phyloP scores from a whole-genome alignment of 1,284 basidiomycete genomes.

The Leccinum pallidistipes region DNA sequence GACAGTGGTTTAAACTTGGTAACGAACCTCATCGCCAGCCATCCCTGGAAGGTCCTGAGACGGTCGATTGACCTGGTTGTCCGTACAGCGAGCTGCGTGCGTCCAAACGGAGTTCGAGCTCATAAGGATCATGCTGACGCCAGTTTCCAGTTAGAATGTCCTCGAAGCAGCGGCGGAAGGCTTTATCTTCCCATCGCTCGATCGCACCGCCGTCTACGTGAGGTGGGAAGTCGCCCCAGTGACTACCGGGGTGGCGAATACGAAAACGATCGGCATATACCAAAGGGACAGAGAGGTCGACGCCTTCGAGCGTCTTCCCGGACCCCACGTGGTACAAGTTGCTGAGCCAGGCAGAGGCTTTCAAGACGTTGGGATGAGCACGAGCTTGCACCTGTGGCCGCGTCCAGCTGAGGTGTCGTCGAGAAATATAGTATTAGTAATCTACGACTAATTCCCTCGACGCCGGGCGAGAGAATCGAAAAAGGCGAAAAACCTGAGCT shows the following conservation, averaged over 20 bases:
- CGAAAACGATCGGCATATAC: constrained; percentile 83
- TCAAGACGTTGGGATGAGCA: constrained; percentile 72
- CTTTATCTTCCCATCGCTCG: constrained; percentile 83
- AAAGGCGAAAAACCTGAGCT: too few relatives aligned
- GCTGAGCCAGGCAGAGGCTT: constrained; percentile 61
- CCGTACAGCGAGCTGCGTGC: constrained; percentile 63
- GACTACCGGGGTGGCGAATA: constrained; percentile 73
- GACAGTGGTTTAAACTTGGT: neutral
- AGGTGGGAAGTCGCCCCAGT: constrained; percentile 69
- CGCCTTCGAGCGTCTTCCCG: constrained; percentile 44
- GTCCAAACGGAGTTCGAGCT: constrained; percentile 59
- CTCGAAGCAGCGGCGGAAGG: constrained; percentile 64
- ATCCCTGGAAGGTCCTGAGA: constrained; percentile 83
- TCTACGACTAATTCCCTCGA: neutral
- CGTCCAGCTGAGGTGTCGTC: constrained; percentile 53
- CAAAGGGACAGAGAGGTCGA: constrained; percentile 69
- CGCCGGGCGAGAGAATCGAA: too few relatives aligned
- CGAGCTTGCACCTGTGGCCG: constrained; percentile 71
- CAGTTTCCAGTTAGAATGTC: constrained; percentile 73
- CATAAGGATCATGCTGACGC: constrained; percentile 71
- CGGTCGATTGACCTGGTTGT: constrained; percentile 57
- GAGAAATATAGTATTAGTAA: neutral
- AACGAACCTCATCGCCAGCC: constrained; percentile 62
- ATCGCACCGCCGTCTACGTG: constrained; percentile 83
- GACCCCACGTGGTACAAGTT: constrained; percentile 55